Evolutionary conservation across 805 yeast species (phyloP).

Genomic region (Lipomyces starkeyi): DNA sequence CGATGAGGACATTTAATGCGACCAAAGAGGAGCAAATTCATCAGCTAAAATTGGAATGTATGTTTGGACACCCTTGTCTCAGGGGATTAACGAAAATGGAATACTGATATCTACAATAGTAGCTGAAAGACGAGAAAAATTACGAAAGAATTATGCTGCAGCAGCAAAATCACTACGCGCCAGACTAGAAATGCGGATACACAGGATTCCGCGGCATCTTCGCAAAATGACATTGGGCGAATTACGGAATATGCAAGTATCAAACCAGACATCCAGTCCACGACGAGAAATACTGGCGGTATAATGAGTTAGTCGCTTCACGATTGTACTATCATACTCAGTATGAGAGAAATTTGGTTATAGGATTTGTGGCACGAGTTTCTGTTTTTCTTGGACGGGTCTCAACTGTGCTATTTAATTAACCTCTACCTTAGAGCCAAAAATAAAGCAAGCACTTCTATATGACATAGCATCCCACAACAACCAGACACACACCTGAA

Average conservation of each 20-base stretch:
- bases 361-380: background rate
- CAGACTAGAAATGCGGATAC: conserved; percentile 53
- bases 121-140: conserved; percentile 17
- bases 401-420: background rate
- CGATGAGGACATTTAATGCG: background rate
- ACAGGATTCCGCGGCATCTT: conserved; percentile 55
- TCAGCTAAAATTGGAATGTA: conserved; percentile 17
- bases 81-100: background rate
- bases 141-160: conserved; percentile 25
- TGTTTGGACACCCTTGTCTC: background rate
- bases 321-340: background rate
- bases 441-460: background rate
- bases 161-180: conserved; percentile 46
- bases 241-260: conserved; percentile 16
- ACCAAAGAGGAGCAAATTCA: conserved; percentile 9
- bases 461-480: background rate
- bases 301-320: background rate
- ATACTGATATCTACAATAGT: conserved; percentile 10
- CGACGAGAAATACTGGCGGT: background rate
- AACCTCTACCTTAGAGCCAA: background rate
- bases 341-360: background rate
- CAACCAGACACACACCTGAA: background rate
- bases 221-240: conserved; percentile 54
- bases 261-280: background rate
- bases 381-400: background rate